Base-by-base conservation (phyloP, 345 rosid genomes). In the Populus simonii region DNA sequence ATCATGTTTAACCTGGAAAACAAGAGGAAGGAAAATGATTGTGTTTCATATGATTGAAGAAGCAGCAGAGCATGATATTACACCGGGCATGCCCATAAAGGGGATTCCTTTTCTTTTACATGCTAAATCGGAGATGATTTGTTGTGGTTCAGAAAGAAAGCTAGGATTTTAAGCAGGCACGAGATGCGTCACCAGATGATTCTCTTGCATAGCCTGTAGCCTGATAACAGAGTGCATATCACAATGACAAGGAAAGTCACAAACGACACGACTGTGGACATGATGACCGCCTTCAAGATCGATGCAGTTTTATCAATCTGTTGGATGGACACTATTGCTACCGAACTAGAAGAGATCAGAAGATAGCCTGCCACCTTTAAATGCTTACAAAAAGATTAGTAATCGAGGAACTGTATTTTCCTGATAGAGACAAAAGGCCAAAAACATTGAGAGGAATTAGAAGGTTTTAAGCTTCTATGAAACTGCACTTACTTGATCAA, bases 141-240 rank as follows among this genome's bases (percentile, higher is more conserved):
- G 25, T 10, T 57, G 13, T 57, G 62, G 27, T 22, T 57, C n/a
- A n/a, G 23, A 23, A n/a, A 57, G 62, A 57, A 23, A 23, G 13
- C 1, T 22, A 3, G 62, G 62, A n/a, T 57, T 22, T 57, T 57
- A 15, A 68, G 45, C 6, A 36, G 20, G 39, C 71, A 13, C 5
- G 13, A 9, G 27, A 11, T 31, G 18, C 27, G 45, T 84, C 82
- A 84, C 93, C 97, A 92, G 55, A 75, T 86, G 77, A 91, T 84
- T 88, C 96, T 90, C 88, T 92, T 92, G 74, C 96, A 94, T 70
- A 92, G 98, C 87, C 82, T 92, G 89, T 91, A 88, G 22, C 97
- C 96, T 17, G 96, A 91, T 41, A 92, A 53, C 71, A 88, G 71
- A 74, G 87, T 74, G 69, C 88, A 90, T 53, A 68, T 66, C 69